These are phyloP conservation scores for Trichoderma asperellum DNA, from an alignment of 2,329 filamentous ascomycete genomes.

Conservation along the genomic window DNA sequence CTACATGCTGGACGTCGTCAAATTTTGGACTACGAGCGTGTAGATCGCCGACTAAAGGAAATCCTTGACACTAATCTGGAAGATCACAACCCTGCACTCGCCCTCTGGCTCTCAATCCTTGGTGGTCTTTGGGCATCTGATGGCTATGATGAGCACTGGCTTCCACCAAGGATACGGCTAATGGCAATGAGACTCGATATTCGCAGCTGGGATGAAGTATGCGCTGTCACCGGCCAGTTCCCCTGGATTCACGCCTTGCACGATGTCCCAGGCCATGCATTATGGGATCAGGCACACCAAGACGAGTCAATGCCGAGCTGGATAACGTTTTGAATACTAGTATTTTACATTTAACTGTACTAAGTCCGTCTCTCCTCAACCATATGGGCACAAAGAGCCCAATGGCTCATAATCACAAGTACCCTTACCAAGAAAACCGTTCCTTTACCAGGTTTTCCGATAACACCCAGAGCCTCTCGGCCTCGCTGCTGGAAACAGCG, in stretches of 20 bases:
- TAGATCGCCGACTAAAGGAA: not conserved
- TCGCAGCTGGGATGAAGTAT: constrained; percentile 25
- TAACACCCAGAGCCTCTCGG: constrained; percentile 42
- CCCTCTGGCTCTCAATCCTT: constrained; percentile 28
- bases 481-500: constrained; percentile 36
- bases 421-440: constrained; percentile 36
- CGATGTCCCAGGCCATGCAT: constrained; percentile 5
- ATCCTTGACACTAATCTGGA: not conserved
- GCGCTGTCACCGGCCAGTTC: constrained; percentile 22
- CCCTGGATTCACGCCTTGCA: constrained; percentile 29
- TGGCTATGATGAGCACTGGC: constrained; percentile 10
- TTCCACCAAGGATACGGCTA: not conserved
- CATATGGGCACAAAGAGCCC: not conserved
- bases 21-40: constrained; percentile 20
- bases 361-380: not conserved
- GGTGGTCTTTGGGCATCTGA: constrained; percentile 28
- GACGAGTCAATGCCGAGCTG: not conserved
- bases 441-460: constrained; percentile 42
- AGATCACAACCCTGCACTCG: constrained; percentile 2
- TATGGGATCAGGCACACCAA: not conserved
- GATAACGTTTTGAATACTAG: not conserved
- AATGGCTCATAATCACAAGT: not conserved
- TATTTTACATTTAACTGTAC: not conserved
- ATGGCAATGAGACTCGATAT: constrained; percentile 1
- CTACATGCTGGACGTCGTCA: constrained; percentile 22